phyloP scores from a whole-genome alignment of 768 basidiomycete genomes.

The Pluteus cervinus region DNA sequence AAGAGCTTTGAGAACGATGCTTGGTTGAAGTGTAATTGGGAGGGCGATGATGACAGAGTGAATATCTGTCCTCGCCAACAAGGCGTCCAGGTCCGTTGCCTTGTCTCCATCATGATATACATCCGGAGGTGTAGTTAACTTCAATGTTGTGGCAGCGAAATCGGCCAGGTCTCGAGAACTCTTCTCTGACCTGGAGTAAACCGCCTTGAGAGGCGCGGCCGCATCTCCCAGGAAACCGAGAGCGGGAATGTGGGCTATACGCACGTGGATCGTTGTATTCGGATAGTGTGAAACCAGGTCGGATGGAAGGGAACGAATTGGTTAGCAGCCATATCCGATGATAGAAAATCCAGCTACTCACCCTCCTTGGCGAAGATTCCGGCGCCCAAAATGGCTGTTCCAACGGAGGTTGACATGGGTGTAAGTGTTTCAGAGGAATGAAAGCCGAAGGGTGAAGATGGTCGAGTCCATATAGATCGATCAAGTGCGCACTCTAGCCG shows the following conservation, averaged over 20 bases:
- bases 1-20: slow-evolving; percentile 54
- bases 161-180: slow-evolving; percentile 49
- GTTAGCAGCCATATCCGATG: not conserved
- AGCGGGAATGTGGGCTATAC: slow-evolving; percentile 73
- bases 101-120: slow-evolving; percentile 53
- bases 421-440: slow-evolving; percentile 1
- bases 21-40: slow-evolving; percentile 72
- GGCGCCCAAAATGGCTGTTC: slow-evolving; percentile 74
- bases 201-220: slow-evolving; percentile 47
- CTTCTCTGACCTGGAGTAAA: slow-evolving; percentile 73
- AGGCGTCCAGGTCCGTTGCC: slow-evolving; percentile 43
- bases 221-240: slow-evolving; percentile 45
- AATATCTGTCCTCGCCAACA: slow-evolving; percentile 67
- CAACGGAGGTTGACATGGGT: slow-evolving; percentile 35
- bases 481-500: not conserved
- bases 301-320: slow-evolving; percentile 13
- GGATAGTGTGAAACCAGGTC: slow-evolving; percentile 9
- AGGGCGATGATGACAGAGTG: slow-evolving; percentile 68
- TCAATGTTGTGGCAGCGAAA: slow-evolving; percentile 34
- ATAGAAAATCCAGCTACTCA: slow-evolving; percentile 23
- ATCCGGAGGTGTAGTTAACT: slow-evolving; percentile 33
- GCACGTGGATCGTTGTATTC: slow-evolving; percentile 16
- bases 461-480: not conserved
- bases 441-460: not conserved
- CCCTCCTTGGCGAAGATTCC: slow-evolving; percentile 77